These are phyloP conservation scores for Monilinia laxa DNA, from an alignment of 2,329 filamentous ascomycete genomes.

Conservation along the genomic window DNA sequence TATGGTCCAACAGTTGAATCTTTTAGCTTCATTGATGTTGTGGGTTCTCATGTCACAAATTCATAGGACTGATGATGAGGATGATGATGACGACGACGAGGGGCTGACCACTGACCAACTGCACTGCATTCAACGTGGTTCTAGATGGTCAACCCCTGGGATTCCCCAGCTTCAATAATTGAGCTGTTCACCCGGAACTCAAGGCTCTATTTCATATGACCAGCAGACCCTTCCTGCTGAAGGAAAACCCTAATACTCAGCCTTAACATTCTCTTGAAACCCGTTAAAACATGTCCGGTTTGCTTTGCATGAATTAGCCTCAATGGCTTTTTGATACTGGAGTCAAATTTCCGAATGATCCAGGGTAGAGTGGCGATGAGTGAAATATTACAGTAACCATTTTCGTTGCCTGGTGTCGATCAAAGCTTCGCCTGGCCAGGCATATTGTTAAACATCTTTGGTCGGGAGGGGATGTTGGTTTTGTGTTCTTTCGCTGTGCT, in stretches of 20 bases:
- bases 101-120: no score
- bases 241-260: not conserved
- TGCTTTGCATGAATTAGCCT: not conserved
- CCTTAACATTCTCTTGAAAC: not conserved
- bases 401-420: slow-evolving; percentile 16
- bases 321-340: not conserved
- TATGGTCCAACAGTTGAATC: not conserved
- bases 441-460: not conserved
- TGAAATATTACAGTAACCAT: not conserved
- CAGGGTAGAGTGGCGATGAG: not conserved
- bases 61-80: not conserved
- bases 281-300: not conserved
- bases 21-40: not conserved
- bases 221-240: not conserved
- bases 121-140: no score
- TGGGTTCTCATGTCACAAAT: not conserved
- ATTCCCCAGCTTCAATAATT: not conserved
- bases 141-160: not conserved
- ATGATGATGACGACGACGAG: not conserved
- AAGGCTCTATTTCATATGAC: not conserved
- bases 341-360: slow-evolving; percentile 13
- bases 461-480: not conserved
- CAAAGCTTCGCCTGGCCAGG: slow-evolving; percentile 14
- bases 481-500: not conserved
- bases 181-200: not conserved